Conservation (phyloP, 208 protist genomes). For the Trypanosoma cruzi region DNA sequence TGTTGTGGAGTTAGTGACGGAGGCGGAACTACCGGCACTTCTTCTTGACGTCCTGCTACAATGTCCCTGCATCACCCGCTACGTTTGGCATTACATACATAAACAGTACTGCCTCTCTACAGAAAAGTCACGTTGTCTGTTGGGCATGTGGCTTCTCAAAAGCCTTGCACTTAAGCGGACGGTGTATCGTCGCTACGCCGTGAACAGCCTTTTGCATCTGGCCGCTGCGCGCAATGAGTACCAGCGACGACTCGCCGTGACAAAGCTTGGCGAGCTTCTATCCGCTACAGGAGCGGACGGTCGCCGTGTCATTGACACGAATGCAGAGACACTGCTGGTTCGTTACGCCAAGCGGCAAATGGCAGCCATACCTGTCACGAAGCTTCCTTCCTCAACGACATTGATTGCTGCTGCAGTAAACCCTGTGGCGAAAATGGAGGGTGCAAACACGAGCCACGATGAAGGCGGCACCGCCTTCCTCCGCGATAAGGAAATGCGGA, state of each 20-base stretch:
- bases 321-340: constrained; percentile 54
- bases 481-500: constrained; percentile 23
- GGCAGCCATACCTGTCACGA: constrained; percentile 48
- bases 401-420: no score
- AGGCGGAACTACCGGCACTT: constrained; percentile 30
- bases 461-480: constrained; percentile 11
- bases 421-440: constrained; percentile 16
- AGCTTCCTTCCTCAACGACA: constrained; percentile 2
- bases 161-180: constrained; percentile 47
- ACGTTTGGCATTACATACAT: constrained; percentile 77
- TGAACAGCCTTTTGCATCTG: constrained; percentile 73
- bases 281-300: constrained; percentile 16
- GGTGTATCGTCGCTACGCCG: constrained; percentile 55
- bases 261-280: constrained; percentile 48
- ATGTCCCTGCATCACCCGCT: constrained; percentile 60
- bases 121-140: constrained; percentile 49
- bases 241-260: constrained; percentile 63
- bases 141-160: constrained; percentile 63
- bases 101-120: constrained; percentile 63
- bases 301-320: constrained; percentile 35
- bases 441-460: neutral
- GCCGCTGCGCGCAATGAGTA: constrained; percentile 44
- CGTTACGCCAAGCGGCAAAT: constrained; percentile 72
- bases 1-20: constrained; percentile 47
- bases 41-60: constrained; percentile 74